phyloP scores from a whole-genome alignment of 2,329 filamentous ascomycete genomes.

The Ophiosphaerella narmari region DNA sequence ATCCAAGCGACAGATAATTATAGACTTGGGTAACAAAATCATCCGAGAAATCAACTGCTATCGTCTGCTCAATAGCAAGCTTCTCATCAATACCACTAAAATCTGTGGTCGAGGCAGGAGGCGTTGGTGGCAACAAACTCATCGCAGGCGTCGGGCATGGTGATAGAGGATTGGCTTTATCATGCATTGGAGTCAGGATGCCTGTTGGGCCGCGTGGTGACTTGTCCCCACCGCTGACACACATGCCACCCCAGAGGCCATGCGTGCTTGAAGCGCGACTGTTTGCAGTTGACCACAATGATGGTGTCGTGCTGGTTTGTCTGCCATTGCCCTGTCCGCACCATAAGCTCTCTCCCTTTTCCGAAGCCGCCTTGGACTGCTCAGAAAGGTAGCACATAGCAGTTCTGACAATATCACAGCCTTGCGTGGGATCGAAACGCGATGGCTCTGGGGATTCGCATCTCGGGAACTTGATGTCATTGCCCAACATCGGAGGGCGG shows the following conservation, averaged over 20 bases:
- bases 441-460: conserved; percentile 84
- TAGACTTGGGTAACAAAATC: conserved; percentile 92
- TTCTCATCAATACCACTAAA: conserved; percentile 50
- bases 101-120: conserved; percentile 41
- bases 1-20: conserved; percentile 93
- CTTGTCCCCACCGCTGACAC: conserved; percentile 50
- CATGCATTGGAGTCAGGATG: conserved; percentile 55
- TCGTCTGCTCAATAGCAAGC: conserved; percentile 51
- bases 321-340: conserved; percentile 51
- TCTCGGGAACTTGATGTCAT: conserved; percentile 77
- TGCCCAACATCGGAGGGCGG: conserved; percentile 85
- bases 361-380: conserved; percentile 51
- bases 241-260: conserved; percentile 80
- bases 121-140: conserved; percentile 42
- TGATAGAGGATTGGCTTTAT: conserved; percentile 49
- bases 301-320: conserved; percentile 36
- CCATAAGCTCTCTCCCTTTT: conserved; percentile 62
- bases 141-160: conserved; percentile 43
- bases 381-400: conserved; percentile 57
- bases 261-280: conserved; percentile 59
- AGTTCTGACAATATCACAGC: conserved; percentile 54
- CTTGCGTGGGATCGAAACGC: conserved; percentile 78
- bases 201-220: conserved; percentile 52
- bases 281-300: conserved; percentile 41
- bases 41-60: conserved; percentile 74